Conservation (phyloP, 2,329 filamentous ascomycete species). For the Aspergillus arachidicola region DNA sequence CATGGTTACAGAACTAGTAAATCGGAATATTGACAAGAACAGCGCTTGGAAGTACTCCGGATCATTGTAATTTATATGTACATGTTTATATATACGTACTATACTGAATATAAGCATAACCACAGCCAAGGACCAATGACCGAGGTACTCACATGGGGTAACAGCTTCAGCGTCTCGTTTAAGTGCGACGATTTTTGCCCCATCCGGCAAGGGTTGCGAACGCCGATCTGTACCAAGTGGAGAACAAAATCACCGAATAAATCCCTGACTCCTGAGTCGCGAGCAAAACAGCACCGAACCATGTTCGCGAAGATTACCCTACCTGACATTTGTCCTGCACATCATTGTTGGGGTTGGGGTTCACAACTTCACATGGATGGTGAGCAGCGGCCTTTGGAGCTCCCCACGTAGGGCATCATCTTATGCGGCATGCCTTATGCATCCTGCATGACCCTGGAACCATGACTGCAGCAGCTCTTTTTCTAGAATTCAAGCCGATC, state of each 20-base stretch:
- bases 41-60: not conserved
- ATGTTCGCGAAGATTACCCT: constrained; percentile 2
- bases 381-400: not conserved
- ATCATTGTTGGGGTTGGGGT: not conserved
- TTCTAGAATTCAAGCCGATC: not conserved
- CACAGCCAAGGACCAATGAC: not conserved
- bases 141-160: constrained; percentile 7
- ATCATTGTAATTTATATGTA: not conserved
- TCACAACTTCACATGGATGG: not conserved
- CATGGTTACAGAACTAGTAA: constrained; percentile 15
- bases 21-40: not conserved
- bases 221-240: constrained; percentile 3
- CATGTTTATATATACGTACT: not conserved
- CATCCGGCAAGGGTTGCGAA: constrained; percentile 6
- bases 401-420: not conserved
- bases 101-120: not conserved
- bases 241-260: not conserved
- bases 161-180: not conserved
- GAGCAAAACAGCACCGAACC: not conserved
- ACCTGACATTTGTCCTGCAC: not conserved
- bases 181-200: not conserved
- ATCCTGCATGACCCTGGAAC: not conserved
- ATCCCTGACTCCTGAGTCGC: not conserved
- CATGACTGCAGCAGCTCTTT: not conserved
- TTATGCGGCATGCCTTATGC: not conserved